Conservation (phyloP, 2,329 filamentous ascomycete species). For the Teratosphaeria nubilosa region DNA sequence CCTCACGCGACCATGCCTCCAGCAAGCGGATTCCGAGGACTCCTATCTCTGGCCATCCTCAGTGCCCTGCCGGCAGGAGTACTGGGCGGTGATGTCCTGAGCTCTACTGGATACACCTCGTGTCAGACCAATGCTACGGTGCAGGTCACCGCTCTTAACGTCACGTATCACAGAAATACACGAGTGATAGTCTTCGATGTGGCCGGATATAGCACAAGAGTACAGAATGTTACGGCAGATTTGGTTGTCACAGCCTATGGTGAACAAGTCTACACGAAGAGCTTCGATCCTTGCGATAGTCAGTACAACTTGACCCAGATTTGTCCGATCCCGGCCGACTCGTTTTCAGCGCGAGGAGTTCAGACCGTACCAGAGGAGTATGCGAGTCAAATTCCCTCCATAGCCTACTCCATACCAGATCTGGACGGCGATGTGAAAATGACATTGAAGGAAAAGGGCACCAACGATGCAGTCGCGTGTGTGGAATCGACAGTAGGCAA, state of each 20-base stretch:
- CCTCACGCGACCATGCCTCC: conserved; percentile 19
- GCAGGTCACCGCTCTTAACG: conserved; percentile 61
- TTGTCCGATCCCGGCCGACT: conserved; percentile 72
- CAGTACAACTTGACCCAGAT: conserved; percentile 52
- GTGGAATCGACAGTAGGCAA: conserved; percentile 74
- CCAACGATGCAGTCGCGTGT: conserved; percentile 60
- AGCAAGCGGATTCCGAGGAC: conserved; percentile 9
- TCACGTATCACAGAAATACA: conserved; percentile 67
- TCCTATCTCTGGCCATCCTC: conserved; percentile 22
- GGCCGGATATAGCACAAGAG: conserved; percentile 59
- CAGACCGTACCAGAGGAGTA: conserved; percentile 63
- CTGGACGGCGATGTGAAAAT: conserved; percentile 78
- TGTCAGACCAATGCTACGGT: conserved; percentile 55
- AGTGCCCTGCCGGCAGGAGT: conserved; percentile 36
- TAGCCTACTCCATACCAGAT: conserved; percentile 85
- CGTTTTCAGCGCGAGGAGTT: conserved; percentile 61
- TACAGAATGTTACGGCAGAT: conserved; percentile 70
- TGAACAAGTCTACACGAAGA: conserved; percentile 63
- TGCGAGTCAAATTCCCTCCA: conserved; percentile 66
- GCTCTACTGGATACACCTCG: conserved; percentile 68
- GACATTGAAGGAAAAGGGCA: conserved; percentile 55
- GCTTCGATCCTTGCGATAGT: conserved; percentile 73
- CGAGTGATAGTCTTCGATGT: conserved; percentile 73
- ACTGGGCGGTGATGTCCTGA: conserved; percentile 60
- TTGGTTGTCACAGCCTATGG: conserved; percentile 79